A percentile compares a stretch with the other conserved stretches of the same genome.
phyloP scores from a whole-genome alignment of 108 stramenopile genomes.

The Skeletonema tropicum region DNA sequence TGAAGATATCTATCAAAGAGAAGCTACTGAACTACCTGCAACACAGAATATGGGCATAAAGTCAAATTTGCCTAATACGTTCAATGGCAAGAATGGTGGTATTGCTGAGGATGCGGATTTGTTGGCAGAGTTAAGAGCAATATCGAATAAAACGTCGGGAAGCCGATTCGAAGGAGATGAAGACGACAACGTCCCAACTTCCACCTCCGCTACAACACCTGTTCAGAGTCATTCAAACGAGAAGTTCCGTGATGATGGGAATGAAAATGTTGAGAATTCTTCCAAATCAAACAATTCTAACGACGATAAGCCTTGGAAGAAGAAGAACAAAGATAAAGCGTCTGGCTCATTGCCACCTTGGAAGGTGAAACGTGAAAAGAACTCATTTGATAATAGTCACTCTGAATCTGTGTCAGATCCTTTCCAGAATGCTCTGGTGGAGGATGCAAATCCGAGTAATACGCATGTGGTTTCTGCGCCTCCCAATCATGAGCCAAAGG shows the following conservation, averaged over 20 bases:
- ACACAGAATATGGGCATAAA: conserved; percentile 28
- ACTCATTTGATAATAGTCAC: conserved; percentile 1
- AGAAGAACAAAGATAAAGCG: background rate
- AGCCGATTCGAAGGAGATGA: conserved; percentile 25
- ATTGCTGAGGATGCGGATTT: conserved; percentile 63
- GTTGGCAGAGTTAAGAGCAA: conserved; percentile 59
- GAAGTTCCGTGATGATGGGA: background rate
- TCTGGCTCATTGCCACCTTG: background rate
- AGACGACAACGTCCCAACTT: conserved; percentile 9
- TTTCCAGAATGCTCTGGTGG: conserved; percentile 14
- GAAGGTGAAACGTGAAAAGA: background rate
- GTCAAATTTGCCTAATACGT: conserved; percentile 59
- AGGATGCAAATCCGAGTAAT: conserved; percentile 3
- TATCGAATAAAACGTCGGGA: conserved; percentile 43
- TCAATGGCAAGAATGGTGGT: conserved; percentile 79
- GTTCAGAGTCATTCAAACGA: background rate
- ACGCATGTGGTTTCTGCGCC: background rate
- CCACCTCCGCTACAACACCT: background rate
- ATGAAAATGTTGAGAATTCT: conserved; percentile 3
- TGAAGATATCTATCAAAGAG: conserved; percentile 48
- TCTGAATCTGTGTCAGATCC: background rate
- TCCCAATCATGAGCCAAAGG: background rate
- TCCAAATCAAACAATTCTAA: background rate
- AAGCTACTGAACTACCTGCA: background rate
- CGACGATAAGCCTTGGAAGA: conserved; percentile 1